Evolutionary conservation across 495 filamentous ascomycete species (phyloP), one percentile per base, ranked within the genome.

Genomic region (Podospora conica): DNA sequence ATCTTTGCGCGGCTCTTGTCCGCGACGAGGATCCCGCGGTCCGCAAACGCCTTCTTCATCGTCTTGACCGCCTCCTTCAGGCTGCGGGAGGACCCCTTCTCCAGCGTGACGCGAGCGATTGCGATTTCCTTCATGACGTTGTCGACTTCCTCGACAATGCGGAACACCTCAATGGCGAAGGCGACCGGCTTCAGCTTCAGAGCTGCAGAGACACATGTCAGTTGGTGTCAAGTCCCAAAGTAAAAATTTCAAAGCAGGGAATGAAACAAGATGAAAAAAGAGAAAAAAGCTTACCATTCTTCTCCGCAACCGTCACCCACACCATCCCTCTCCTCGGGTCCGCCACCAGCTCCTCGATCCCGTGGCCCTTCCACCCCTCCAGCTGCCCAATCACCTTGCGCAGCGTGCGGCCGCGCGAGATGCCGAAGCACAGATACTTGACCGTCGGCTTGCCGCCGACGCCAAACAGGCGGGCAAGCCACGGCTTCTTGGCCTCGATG

Each of bases 401-500:
- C 33, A 92, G 86, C 21, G 88, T 88, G 61, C 87, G 87, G 22
- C 84, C 77, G 59, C 87, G 88, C 3, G 86, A 82, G 22, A 90
- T 81, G 7, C 83, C 83, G 69, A 98, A 88, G 73, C 91, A 92
- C 11, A 97, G 73, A 9, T 88, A 82, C 61, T 84, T 84, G 27
- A 79, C 86, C 0, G 89, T 88, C 0, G 95, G 94, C 71, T 95
- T 96, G 75, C 40, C 40, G 15, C n/a, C n/a, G 40, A 97, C 88
- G 58, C 92, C 87, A 77, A 98, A 89, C 22, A 98, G 85, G 18
- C 90, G 89, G 33, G 90, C 86, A 58, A 98, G 82, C 92, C 93
- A 97, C 65, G 90, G 95, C 66, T 88, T 86, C 56, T 87, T 84
- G 3, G 85, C 80, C 20, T 84, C 86, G 60, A 86, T 83, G 65